Evolutionary conservation across 768 basidiomycete species (phyloP).

Genomic region (Wakefieldia striispora): DNA sequence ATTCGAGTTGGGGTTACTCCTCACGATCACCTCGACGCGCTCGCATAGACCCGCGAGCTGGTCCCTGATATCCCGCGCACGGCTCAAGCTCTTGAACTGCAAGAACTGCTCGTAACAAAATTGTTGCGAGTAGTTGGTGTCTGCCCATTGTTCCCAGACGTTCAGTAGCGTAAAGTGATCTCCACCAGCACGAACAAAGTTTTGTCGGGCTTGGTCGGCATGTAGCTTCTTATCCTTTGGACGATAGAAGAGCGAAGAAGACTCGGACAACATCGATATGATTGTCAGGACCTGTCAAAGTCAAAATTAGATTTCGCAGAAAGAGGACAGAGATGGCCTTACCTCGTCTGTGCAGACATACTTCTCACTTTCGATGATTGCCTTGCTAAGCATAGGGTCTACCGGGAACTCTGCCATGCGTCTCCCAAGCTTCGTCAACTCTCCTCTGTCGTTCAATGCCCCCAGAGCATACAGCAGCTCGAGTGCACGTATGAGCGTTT

Average conservation of each 20-base stretch:
- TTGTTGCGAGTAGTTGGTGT: slow-evolving; percentile 95
- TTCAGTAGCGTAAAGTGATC: slow-evolving; percentile 98
- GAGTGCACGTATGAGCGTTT: slow-evolving; percentile 93
- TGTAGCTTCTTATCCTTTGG: slow-evolving; percentile 98
- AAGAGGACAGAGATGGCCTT: slow-evolving; percentile 17
- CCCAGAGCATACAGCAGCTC: slow-evolving; percentile 94
- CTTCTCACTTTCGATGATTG: slow-evolving; percentile 92
- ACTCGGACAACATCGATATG: slow-evolving; percentile 96
- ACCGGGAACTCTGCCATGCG: slow-evolving; percentile 99
- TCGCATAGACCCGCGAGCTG: slow-evolving; percentile 95
- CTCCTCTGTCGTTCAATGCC: slow-evolving; percentile 93
- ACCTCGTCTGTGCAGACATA: slow-evolving; percentile 97
- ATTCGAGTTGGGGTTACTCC: slow-evolving; percentile 86
- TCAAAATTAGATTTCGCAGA: background rate
- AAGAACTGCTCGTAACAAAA: slow-evolving; percentile 96
- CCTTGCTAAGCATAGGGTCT: slow-evolving; percentile 96
- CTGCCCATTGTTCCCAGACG: slow-evolving; percentile 99
- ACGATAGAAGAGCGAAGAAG: slow-evolving; percentile 90
- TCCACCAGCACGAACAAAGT: slow-evolving; percentile 92
- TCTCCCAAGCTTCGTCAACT: slow-evolving; percentile 94
- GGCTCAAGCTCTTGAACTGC: slow-evolving; percentile 90
- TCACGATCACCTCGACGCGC: slow-evolving; percentile 89
- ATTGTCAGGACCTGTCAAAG: slow-evolving; percentile 80
- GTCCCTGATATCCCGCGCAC: slow-evolving; percentile 94
- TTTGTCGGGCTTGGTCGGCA: slow-evolving; percentile 96